A percentile compares a stretch with the other conserved stretches of the same genome.
Evolutionary conservation across 495 filamentous ascomycete species (phyloP).

Genomic region (Hypoxylon cercidicola): DNA sequence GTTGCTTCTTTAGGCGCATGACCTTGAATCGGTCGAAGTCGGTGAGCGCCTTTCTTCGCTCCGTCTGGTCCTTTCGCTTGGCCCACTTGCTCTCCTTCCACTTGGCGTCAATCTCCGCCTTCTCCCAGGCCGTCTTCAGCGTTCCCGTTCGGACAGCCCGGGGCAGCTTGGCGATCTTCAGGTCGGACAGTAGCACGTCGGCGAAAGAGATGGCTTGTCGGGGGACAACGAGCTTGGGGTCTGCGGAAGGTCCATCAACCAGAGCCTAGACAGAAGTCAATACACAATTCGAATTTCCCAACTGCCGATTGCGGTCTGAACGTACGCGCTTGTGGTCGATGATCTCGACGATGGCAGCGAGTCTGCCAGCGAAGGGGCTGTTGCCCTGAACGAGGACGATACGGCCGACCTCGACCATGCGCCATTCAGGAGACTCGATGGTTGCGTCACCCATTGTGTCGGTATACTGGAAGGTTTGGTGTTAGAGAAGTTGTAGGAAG

Average conservation of each 20-base stretch:
- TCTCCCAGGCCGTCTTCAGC: constrained; percentile 86
- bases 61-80: constrained; percentile 82
- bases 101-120: constrained; percentile 86
- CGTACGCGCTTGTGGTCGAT: constrained; percentile 99
- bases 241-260: constrained; percentile 88
- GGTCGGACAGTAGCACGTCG: constrained; percentile 85
- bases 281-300: constrained; percentile 23
- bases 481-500: constrained; percentile 32
- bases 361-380: constrained; percentile 78
- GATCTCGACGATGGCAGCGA: constrained; percentile 96
- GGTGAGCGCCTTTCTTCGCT: constrained; percentile 88
- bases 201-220: constrained; percentile 84
- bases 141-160: constrained; percentile 83
- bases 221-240: constrained; percentile 77
- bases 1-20: constrained; percentile 96
- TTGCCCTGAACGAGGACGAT: constrained; percentile 84
- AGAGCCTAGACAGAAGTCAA: constrained; percentile 73
- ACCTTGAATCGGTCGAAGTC: constrained; percentile 99
- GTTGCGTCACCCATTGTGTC: constrained; percentile 65
- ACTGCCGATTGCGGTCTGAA: constrained; percentile 34
- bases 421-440: constrained; percentile 82
- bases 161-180: constrained; percentile 88
- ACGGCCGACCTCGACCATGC: constrained; percentile 96
- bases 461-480: constrained; percentile 29
- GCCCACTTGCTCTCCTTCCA: constrained; percentile 90